These are phyloP conservation scores for Peniophora sp. DNA, from an alignment of 1,284 basidiomycete genomes.

Conservation along the genomic window DNA sequence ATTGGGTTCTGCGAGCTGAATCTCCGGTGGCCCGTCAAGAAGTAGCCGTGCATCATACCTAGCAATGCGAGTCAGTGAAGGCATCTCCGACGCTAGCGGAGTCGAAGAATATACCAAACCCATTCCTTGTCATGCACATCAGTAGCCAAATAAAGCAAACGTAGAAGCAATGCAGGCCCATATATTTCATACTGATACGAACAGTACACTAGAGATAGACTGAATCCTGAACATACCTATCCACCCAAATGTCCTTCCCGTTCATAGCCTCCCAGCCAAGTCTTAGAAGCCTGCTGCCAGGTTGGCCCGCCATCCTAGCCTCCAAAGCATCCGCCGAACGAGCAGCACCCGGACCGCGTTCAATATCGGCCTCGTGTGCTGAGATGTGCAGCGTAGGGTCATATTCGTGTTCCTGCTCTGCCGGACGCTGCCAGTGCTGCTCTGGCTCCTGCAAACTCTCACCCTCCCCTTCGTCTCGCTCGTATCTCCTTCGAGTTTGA, in stretches of 20 bases:
- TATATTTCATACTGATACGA: not conserved
- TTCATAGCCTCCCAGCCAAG: conserved; percentile 21
- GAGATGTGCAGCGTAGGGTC: conserved; percentile 40
- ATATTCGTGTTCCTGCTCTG: not conserved
- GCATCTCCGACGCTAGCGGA: not conserved
- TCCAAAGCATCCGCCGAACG: conserved; percentile 42
- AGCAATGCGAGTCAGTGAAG: conserved; percentile 13
- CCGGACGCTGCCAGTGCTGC: not conserved
- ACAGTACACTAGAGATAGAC: not conserved
- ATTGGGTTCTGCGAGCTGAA: not conserved
- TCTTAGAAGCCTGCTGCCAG: conserved; percentile 37
- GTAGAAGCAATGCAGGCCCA: not conserved
- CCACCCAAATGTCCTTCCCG: conserved; percentile 36
- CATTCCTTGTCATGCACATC: too few relatives aligned
- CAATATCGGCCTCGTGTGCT: conserved; percentile 61
- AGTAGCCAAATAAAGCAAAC: not conserved
- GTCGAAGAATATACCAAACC: not conserved
- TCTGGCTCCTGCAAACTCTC: not conserved
- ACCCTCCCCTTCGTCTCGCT: not conserved
- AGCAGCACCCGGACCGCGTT: conserved; percentile 37
- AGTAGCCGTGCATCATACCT: conserved; percentile 80
- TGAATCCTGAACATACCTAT: conserved; percentile 45
- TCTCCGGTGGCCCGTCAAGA: conserved; percentile 39
- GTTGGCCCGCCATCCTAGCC: conserved; percentile 13
- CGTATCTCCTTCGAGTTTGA: not conserved